Base-by-base conservation (phyloP, 139 green algal genomes). In the Chlorella sp. region DNA sequence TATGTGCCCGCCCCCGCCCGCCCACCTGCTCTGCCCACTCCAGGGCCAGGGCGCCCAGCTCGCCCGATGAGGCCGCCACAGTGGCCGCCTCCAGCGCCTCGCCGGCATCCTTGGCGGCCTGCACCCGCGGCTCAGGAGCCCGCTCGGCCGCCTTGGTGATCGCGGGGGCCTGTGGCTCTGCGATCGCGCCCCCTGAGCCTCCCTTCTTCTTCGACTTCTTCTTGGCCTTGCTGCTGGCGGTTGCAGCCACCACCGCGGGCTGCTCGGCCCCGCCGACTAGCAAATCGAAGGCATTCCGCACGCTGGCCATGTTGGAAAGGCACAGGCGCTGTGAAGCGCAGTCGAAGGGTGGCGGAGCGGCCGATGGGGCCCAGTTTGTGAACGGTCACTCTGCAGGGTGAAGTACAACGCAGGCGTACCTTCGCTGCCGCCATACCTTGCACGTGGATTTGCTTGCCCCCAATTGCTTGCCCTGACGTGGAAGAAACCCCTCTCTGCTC, bases 1-100 rank as follows among this genome's bases (percentile, higher is more conserved):
- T 68, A 22, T 16, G 37, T 48, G 39, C 28, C 34, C 39, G 40
- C 79, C 79, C 11, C 64, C 64, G 64, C 64, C 64, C 64, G 64
- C 79, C 11, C 84, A 88, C 84, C 84, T 88, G 84, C 37, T 88
- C 68, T 21, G 84, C 73, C 84, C 84, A 88, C 19, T 88, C 60
- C 39, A 28, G 22, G 24, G 83, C 83, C 37, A 88, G 66, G 3
- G 83, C 26, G 37, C 83, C 64, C 37, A 40, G 71, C 83, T 88
- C 83, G 83, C 83, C 83, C 9, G 83, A 24, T 3, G 24, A 37
- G 2, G 83, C 37, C 9, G 83, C 83, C 26, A 80, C 83, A 18
- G 39, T 39, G 2, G 83, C 36, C 28, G 83, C 83, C 66, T 88
- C 83, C 83, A 88, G 66, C 37, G 83, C 64, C 64, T 64, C n/a